phyloP scores from a whole-genome alignment of 352 stramenopile species.

The Peronospora destructor region DNA sequence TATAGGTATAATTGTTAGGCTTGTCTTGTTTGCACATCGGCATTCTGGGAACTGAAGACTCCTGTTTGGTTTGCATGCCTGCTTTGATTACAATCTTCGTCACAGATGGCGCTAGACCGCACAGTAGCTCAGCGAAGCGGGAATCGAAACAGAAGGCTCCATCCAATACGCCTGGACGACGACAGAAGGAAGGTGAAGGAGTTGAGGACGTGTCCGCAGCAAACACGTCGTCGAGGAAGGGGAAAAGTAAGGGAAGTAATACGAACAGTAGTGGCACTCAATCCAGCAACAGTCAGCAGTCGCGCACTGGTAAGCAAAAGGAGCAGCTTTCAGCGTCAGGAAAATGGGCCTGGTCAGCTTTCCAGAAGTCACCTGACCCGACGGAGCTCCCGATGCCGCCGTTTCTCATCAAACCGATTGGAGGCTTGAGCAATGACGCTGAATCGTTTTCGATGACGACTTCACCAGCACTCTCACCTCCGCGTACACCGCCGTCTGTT shows the following conservation, averaged over 20 bases:
- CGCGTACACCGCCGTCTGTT: constrained; percentile 20
- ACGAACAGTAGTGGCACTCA: constrained; percentile 19
- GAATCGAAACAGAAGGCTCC: constrained; percentile 36
- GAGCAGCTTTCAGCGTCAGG: constrained; percentile 45
- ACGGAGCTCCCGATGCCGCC: constrained; percentile 65
- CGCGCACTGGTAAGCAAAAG: constrained; percentile 35
- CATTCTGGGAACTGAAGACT: constrained; percentile 13
- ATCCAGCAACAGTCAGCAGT: constrained; percentile 18
- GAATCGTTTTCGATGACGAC: constrained; percentile 1
- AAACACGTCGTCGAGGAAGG: constrained; percentile 22
- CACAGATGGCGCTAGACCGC: constrained; percentile 19
- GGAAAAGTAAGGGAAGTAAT: constrained; percentile 34
- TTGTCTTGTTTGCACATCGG: constrained; percentile 8
- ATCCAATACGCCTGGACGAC: constrained; percentile 34
- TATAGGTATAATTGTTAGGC: constrained; percentile 24
- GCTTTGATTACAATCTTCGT: constrained; percentile 13
- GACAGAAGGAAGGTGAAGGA: constrained; percentile 39
- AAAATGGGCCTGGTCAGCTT: constrained; percentile 82
- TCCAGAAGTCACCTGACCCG: constrained; percentile 75
- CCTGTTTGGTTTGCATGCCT: constrained; percentile 12
- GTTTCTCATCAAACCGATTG: constrained; percentile 35
- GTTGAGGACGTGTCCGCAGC: constrained; percentile 11
- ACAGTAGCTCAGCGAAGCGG: constrained; percentile 50
- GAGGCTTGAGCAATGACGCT: constrained; percentile 8
- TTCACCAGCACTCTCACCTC: constrained; percentile 12